Evolutionary conservation across 1,139 yeast genomes (phyloP).

Genomic region (Kodamaea ohmeri): DNA sequence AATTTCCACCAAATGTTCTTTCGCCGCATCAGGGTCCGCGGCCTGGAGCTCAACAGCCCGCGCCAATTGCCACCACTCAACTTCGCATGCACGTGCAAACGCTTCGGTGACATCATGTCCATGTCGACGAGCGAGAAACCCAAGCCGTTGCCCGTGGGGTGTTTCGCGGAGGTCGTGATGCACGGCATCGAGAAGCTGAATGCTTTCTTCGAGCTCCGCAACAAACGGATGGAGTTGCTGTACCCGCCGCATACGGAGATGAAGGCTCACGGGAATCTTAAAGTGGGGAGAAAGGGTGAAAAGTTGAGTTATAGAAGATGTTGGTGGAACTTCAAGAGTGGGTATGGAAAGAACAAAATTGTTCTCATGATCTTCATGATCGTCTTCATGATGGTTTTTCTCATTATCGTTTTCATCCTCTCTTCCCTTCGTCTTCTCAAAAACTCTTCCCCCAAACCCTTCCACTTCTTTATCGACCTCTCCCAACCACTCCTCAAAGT

Average conservation of each 20-base stretch:
- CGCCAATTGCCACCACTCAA: conserved; percentile 57
- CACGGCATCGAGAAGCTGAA: conserved; percentile 29
- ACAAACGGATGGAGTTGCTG: conserved; percentile 58
- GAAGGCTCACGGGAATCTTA: conserved; percentile 48
- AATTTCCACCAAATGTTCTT: conserved; percentile 35
- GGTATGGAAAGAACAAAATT: neutral
- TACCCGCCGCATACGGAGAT: conserved; percentile 42
- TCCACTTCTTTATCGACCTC: conserved; percentile 19
- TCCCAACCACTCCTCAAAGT: conserved; percentile 48
- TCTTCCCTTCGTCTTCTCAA: neutral
- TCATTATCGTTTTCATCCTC: conserved; percentile 4
- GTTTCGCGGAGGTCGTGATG: conserved; percentile 21
- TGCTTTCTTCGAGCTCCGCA: conserved; percentile 47
- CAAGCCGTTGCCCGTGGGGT: conserved; percentile 35
- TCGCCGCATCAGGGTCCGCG: conserved; percentile 9
- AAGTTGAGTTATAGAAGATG: too few species aligned
- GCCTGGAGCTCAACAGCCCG: conserved; percentile 46
- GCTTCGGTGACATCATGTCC: conserved; percentile 25
- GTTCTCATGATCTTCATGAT: too few species aligned
- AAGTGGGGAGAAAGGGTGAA: conserved; percentile 25
- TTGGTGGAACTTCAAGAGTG: too few species aligned
- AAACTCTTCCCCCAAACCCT: conserved; percentile 20
- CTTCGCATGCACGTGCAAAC: conserved; percentile 19
- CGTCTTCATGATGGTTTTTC: conserved; percentile 9
- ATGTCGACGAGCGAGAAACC: conserved; percentile 41